Conservation (phyloP, 2,329 filamentous ascomycete species). For the Daldinia eschscholtzii region DNA sequence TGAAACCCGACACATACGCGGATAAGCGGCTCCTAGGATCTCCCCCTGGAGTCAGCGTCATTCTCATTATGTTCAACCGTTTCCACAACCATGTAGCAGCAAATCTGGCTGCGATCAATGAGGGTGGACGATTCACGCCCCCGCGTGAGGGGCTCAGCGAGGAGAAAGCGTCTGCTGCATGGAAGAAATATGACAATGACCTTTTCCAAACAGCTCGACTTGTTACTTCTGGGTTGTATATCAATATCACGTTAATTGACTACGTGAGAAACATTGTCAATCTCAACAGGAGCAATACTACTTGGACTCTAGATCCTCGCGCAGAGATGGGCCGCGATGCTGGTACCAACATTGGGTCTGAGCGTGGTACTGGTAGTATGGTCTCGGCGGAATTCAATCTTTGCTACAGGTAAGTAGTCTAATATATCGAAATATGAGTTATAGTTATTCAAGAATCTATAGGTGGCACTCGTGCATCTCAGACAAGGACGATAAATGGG, state of each 20-base stretch:
- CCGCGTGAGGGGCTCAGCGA: slow-evolving; percentile 64
- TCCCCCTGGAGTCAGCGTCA: slow-evolving; percentile 77
- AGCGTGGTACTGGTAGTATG: slow-evolving; percentile 82
- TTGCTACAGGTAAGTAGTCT: slow-evolving; percentile 73
- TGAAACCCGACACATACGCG: slow-evolving; percentile 80
- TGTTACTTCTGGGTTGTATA: slow-evolving; percentile 80
- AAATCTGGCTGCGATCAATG: slow-evolving; percentile 87
- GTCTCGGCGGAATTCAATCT: slow-evolving; percentile 92
- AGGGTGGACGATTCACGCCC: slow-evolving; percentile 80
- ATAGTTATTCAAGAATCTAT: slow-evolving; percentile 2
- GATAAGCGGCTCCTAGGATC: slow-evolving; percentile 78
- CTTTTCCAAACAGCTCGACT: slow-evolving; percentile 83
- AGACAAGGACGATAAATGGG: slow-evolving; percentile 83
- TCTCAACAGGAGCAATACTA: slow-evolving; percentile 77
- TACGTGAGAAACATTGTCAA: slow-evolving; percentile 85
- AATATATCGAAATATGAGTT: neutral
- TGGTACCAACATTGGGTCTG: slow-evolving; percentile 68
- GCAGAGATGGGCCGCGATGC: slow-evolving; percentile 71
- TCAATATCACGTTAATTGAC: slow-evolving; percentile 82
- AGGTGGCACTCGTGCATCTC: slow-evolving; percentile 81
- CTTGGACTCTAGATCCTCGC: slow-evolving; percentile 85
- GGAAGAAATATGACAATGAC: slow-evolving; percentile 80
- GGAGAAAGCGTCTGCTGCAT: slow-evolving; percentile 64
- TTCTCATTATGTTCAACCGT: slow-evolving; percentile 82
- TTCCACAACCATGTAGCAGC: slow-evolving; percentile 91